Evolutionary conservation across 2,329 filamentous ascomycete genomes (phyloP), one percentile per base, ranked within the genome.

Genomic region (Microascus cirrosus): DNA sequence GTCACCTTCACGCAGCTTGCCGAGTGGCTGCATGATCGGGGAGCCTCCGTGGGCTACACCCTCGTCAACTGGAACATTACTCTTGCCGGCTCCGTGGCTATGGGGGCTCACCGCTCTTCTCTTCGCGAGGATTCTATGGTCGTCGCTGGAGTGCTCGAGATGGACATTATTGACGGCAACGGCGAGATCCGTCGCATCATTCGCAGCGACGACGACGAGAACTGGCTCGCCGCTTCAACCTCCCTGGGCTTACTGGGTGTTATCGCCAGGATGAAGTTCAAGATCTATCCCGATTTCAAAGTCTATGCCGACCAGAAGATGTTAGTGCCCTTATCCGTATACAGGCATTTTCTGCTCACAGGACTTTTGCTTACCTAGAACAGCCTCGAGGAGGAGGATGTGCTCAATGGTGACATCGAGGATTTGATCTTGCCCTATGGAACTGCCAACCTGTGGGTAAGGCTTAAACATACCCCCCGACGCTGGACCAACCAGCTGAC

Each of bases 51-150:
- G 51, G 77, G 77, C 20, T 78, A 77, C 56, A 76, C 76, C 1
- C 66, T 80, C 3, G 76, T 79, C 4, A 80, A 79, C 63, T 80
- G 77, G 77, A 79, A 79, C 60, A 79, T 79, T 57, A 77, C 73
- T 5, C 68, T 79, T 39, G 77, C 74, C 0, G 77, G 77, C 15
- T 74, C 73, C 45, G 72, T 79, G 3, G 77, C 77, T 3, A 80
- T 80, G 77, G 77, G 77, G 1, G 77, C 76, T 2, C 77, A 80
- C 61, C 70, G 77, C 15, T 75, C 72, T 1, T 75, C 75, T 18
- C 68, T 79, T 18, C 66, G 74, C 13, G 75, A 78, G 61, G 71
- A 77, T 32, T 75, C 76, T 4, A 77, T 76, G 65, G 77, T 80
- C 2, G 75, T 76, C 3, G 74, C 76, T 0, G 77, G 76, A 5